phyloP scores from a whole-genome alignment of 768 basidiomycete species.

The Boletus subcaerulescens region DNA sequence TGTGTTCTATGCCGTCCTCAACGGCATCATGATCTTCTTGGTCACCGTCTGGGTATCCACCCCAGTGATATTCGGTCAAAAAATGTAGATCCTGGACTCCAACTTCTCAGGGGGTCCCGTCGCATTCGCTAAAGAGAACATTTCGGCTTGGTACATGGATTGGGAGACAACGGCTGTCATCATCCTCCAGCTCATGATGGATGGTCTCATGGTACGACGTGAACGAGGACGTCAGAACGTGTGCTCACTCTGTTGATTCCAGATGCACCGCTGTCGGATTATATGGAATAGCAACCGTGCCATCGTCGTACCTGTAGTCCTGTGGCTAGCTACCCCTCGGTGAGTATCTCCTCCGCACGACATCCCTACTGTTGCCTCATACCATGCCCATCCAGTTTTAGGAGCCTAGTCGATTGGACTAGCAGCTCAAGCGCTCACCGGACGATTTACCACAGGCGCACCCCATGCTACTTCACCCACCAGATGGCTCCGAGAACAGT shows the following conservation, averaged over 20 bases:
- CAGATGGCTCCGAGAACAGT: too few species aligned
- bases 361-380: not conserved
- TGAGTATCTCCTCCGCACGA: constrained; percentile 1
- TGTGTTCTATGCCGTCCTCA: constrained; percentile 22
- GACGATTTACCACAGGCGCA: not conserved
- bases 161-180: constrained; percentile 27
- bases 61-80: constrained; percentile 20
- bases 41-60: constrained; percentile 30
- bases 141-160: constrained; percentile 26
- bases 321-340: constrained; percentile 24
- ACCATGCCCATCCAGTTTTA: not conserved
- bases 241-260: constrained; percentile 7
- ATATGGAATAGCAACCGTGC: constrained; percentile 28
- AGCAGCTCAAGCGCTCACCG: constrained; percentile 10
- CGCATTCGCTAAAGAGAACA: constrained; percentile 28
- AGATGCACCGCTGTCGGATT: constrained; percentile 40
- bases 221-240: not conserved
- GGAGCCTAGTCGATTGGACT: constrained; percentile 8
- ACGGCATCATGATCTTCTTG: constrained; percentile 22
- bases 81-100: constrained; percentile 35
- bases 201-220: constrained; percentile 25
- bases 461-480: too few species aligned
- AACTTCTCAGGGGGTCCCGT: constrained; percentile 34
- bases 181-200: constrained; percentile 33
- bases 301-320: constrained; percentile 10